Evolutionary conservation across 2,329 filamentous ascomycete species (phyloP), one percentile per base, ranked within the genome.

Genomic region (Scopulariopsis brevicaulis): DNA sequence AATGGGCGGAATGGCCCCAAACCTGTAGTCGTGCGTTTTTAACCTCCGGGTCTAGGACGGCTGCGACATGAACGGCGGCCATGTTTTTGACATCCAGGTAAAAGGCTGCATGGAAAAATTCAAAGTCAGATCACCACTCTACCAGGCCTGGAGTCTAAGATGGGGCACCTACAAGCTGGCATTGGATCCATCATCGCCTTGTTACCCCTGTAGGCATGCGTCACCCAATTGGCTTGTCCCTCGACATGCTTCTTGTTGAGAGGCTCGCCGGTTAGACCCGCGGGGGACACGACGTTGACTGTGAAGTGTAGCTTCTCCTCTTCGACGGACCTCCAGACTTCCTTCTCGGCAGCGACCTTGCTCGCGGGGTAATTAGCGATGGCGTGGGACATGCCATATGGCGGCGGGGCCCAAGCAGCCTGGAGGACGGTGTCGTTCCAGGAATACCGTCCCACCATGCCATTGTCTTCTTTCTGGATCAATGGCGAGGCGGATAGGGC

Each of bases 401-500:
- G 68, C 0, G 65, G 66, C 0, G 64, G 65, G 11, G 66, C 65
- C 65, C 64, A 70, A 22, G 70, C 69, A 3, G 58, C 35, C 48
- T 69, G 59, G 43, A 65, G 59, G 12, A 64, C 69, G 0, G 58
- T 60, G 22, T 71, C 65, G 54, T 72, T 70, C 67, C 67, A 72
- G 6, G 66, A 65, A 28, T 65, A 58, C 4, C 60, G 61, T 8
- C 62, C 63, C 14, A 67, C 61, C 1, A 50, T 43, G 18, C 56
- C 56, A 6, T 60, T 57, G 15, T 61, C 59, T 6, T 55, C 56
- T 65, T n/a, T n/a, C 2, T 4, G 14, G 4, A n/a, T 8, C n/a
- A 22, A n/a, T 22, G n/a, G 10, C n/a, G n/a, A 20, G 14, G 43
- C 43, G 22, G 43, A 3, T 4, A 48, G 14, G 14, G 11, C 14